Base-by-base conservation (phyloP, 768 basidiomycete genomes). In the Lentinula edodes region DNA sequence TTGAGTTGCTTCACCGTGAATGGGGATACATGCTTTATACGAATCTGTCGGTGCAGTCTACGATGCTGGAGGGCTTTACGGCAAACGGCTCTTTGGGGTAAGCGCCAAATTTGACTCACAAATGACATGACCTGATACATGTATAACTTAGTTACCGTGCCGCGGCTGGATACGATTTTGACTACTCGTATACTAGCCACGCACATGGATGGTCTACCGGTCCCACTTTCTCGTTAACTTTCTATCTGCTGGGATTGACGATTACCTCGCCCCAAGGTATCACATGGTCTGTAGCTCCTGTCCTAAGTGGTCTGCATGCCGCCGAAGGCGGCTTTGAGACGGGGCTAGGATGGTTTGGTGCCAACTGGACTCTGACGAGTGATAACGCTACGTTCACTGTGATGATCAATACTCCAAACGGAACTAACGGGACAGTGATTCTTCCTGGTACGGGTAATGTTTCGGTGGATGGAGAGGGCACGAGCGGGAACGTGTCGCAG, bases 11-110 rank as follows among this genome's bases (percentile, higher is more conserved):
- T 9, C 74, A 71, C 15, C 73, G 73, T 50, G 78, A 78, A 67
- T 82, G 80, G 80, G 80, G 80, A 4, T 82, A 80, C 64, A 81
- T 81, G 78, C 69, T 82, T 18, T 78, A 78, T 60, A 74, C 74
- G 57, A 78, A 79, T 53, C 70, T 79, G 34, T 71, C 77, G 45
- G 73, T 74, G 9, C 68, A 73, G 45, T 73, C 72, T 5, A 79
- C 78, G 5, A 69, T 82, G 1, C 69, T 82, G 16, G 80, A 82
- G 64, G 80, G 80, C 2, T 60, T 60, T 20, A 60, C 59, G 3
- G 59, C 59, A 8, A 60, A 60, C 28, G 59, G 59, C 23, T 60
- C 59, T 20, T 38, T 60, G 23, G 59, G 59, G 59, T 52, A 32
- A 28, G 23, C 28, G 20, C 2, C 18, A 28, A 56, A n/a, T 80